Conservation (phyloP, 2,329 filamentous ascomycete genomes). For the Boeremia exigua region DNA sequence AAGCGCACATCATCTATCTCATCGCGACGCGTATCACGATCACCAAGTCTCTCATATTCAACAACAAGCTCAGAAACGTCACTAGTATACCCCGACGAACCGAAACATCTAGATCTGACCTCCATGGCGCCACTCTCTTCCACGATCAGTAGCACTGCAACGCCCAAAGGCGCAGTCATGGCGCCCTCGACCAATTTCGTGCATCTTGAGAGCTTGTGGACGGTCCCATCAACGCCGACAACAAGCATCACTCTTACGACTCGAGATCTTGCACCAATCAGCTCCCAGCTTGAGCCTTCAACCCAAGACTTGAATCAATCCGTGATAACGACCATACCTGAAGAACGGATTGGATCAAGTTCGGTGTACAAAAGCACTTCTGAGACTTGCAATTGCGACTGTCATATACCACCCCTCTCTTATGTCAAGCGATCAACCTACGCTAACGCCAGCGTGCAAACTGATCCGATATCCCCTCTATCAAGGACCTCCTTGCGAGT, state of each 20-base stretch:
- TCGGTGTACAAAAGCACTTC: background rate
- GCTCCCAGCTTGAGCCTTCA: background rate
- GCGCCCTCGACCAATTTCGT: no score
- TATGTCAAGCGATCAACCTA: conserved; percentile 19
- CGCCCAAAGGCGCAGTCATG: no score
- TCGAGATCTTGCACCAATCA: no score
- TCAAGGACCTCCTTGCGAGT: conserved; percentile 19
- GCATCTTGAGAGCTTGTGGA: no score
- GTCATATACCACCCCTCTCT: background rate
- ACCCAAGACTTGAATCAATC: background rate
- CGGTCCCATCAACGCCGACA: no score
- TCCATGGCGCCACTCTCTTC: no score
- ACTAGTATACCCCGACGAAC: conserved; percentile 1
- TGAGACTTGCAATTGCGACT: conserved; percentile 21
- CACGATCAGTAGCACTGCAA: no score
- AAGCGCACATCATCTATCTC: conserved; percentile 27
- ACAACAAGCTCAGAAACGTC: conserved; percentile 31
- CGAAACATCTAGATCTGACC: conserved; percentile 12
- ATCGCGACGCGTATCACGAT: conserved; percentile 27
- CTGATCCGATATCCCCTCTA: conserved; percentile 20
- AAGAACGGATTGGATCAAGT: background rate
- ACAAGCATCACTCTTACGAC: no score
- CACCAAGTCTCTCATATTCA: conserved; percentile 33
- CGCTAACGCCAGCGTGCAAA: conserved; percentile 33
- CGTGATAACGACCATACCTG: background rate